These are phyloP conservation scores for Zygosaccharomyces bailii DNA, from an alignment of 805 yeast species.

Conservation along the genomic window DNA sequence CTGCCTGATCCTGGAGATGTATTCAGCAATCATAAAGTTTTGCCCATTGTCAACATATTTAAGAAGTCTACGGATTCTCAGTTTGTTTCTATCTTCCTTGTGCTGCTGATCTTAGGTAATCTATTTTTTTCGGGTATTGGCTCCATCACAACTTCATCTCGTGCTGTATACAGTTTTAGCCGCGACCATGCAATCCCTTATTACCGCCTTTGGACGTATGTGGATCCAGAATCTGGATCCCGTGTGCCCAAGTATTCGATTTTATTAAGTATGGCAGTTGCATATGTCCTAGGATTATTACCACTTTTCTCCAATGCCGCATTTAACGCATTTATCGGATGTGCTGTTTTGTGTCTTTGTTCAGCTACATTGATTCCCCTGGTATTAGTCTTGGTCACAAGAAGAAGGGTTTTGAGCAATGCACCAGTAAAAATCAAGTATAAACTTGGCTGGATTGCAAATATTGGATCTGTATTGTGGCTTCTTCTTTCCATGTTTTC, in stretches of 20 bases:
- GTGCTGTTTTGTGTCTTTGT: conserved; percentile 71
- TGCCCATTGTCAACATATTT: conserved; percentile 78
- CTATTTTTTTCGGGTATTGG: conserved; percentile 75
- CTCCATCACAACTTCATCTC: conserved; percentile 73
- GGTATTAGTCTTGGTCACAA: conserved; percentile 54
- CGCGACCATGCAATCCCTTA: conserved; percentile 79
- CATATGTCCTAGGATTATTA: conserved; percentile 57
- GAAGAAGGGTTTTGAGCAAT: conserved; percentile 59
- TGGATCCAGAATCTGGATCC: conserved; percentile 52
- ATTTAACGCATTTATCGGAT: conserved; percentile 79
- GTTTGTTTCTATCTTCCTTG: conserved; percentile 65
- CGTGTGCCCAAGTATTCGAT: conserved; percentile 70
- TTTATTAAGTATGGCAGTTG: conserved; percentile 57
- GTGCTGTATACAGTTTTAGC: conserved; percentile 79
- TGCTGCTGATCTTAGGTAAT: conserved; percentile 63
- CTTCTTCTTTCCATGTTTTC: conserved; percentile 54
- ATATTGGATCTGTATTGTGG: conserved; percentile 58
- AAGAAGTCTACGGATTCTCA: conserved; percentile 66
- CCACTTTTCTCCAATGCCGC: conserved; percentile 71
- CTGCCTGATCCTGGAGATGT: conserved; percentile 60
- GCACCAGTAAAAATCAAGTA: conserved; percentile 61
- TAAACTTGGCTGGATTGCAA: conserved; percentile 61
- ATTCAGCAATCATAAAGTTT: conserved; percentile 58
- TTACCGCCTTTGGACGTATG: conserved; percentile 60
- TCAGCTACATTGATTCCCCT: conserved; percentile 78